phyloP scores from a whole-genome alignment of 2,329 filamentous ascomycete species.

The Hymenoscyphus albidus region DNA sequence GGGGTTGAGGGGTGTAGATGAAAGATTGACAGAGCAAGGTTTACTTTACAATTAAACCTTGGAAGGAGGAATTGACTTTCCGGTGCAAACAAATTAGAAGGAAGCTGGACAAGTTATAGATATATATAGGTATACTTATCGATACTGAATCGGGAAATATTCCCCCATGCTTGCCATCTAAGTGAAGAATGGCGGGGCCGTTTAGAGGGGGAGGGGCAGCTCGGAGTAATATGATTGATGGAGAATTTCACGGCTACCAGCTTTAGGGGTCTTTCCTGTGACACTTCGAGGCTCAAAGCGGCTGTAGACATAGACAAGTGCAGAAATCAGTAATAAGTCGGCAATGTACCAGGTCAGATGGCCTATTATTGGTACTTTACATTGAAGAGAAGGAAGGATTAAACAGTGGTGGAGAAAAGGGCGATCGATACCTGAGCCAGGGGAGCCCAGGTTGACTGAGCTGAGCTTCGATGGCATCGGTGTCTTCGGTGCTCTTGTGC shows the following conservation, averaged over 20 bases:
- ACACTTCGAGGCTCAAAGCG: background rate
- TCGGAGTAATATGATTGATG: conserved; percentile 18
- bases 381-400: background rate
- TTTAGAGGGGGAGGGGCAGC: background rate
- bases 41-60: background rate
- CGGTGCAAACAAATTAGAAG: background rate
- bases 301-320: background rate
- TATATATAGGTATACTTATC: background rate
- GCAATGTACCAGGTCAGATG: background rate
- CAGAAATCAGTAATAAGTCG: background rate
- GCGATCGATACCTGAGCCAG: too few species aligned
- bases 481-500: background rate
- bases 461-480: background rate
- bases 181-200: conserved; percentile 10
- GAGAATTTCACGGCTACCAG: conserved; percentile 13
- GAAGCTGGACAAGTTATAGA: background rate
- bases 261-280: background rate
- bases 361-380: background rate
- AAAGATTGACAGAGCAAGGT: background rate
- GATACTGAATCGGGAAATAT: background rate
- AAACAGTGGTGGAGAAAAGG: background rate
- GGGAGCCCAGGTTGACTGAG: background rate
- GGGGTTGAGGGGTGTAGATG: background rate
- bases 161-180: conserved; percentile 7
- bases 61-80: background rate